These are phyloP conservation scores for Juglanconis juglandina DNA, from an alignment of 2,329 filamentous ascomycete species.

Conservation along the genomic window DNA sequence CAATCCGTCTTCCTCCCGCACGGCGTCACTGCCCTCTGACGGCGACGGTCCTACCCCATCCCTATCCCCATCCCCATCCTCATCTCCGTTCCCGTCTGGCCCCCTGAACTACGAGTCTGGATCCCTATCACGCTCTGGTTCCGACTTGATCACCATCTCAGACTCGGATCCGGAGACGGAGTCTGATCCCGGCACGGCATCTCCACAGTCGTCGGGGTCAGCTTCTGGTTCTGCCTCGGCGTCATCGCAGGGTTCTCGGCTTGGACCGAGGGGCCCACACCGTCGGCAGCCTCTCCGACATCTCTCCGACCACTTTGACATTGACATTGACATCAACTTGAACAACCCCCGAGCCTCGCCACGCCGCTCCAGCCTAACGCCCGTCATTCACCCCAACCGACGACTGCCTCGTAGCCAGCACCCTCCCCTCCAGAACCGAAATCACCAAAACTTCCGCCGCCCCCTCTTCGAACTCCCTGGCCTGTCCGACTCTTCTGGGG, in stretches of 20 bases:
- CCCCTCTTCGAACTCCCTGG: background rate
- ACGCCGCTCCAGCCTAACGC: slow-evolving; percentile 14
- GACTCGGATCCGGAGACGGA: slow-evolving; percentile 1
- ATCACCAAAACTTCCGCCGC: background rate
- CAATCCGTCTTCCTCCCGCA: background rate
- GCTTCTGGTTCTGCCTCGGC: slow-evolving; percentile 1
- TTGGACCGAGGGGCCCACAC: slow-evolving; percentile 3
- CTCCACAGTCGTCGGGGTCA: background rate
- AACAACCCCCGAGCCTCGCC: background rate
- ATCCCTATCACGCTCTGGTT: background rate
- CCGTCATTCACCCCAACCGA: slow-evolving; percentile 12
- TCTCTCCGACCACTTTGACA: slow-evolving; percentile 3
- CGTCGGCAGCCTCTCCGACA: background rate
- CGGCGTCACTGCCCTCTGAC: background rate
- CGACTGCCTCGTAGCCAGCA: slow-evolving; percentile 4
- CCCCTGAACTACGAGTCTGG: background rate
- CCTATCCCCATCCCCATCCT: background rate
- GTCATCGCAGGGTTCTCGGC: background rate
- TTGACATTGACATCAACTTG: background rate
- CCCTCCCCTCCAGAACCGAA: background rate
- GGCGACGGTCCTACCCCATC: background rate
- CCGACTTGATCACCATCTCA: background rate
- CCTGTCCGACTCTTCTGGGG: background rate
- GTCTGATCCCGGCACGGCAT: background rate
- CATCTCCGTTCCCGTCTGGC: background rate